Evolutionary conservation across 306 rosid genomes (phyloP).

Genomic region (Casuarina equisetifolia): DNA sequence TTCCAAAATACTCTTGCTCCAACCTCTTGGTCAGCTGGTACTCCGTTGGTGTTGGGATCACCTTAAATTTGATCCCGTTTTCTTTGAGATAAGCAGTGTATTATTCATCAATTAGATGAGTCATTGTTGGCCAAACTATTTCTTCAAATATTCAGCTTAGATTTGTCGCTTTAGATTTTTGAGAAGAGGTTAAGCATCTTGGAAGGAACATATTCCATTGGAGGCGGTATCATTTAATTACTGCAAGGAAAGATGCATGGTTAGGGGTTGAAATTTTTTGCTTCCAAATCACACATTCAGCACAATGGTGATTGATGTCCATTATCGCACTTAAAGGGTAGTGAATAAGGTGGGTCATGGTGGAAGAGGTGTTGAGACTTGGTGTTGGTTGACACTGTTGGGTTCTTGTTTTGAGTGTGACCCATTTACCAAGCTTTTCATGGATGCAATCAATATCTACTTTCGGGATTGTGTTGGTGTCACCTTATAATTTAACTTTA

Average conservation of each 20-base stretch:
- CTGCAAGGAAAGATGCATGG: background rate
- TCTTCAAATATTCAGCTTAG: background rate
- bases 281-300: background rate
- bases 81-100: background rate
- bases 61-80: background rate
- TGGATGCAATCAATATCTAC: background rate
- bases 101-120: background rate
- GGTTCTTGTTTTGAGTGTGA: background rate
- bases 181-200: constrained; percentile 4
- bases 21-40: background rate
- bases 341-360: background rate
- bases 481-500: background rate
- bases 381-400: background rate
- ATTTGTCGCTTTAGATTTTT: background rate
- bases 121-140: background rate
- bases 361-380: background rate
- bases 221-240: background rate
- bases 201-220: background rate
- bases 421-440: background rate
- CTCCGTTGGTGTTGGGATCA: background rate
- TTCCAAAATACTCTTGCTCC: background rate
- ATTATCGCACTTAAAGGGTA: background rate
- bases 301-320: background rate
- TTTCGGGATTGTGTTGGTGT: background rate
- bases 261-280: background rate